Evolutionary conservation across 202 grass and related monocot species (phyloP).

Genomic region (Setaria viridis): DNA sequence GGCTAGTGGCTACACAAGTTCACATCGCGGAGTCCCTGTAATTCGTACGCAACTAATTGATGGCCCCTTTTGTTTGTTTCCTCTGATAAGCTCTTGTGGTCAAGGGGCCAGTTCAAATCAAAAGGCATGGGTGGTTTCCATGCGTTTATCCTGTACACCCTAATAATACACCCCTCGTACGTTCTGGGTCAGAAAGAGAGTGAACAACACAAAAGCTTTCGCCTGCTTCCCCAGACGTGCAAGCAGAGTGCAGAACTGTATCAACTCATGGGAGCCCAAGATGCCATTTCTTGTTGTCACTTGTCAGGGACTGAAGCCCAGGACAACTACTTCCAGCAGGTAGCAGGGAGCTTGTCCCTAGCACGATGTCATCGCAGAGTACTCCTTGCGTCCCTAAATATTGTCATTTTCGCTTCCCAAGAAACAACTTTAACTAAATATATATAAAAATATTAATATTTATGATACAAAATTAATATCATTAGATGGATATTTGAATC

Average conservation of each 20-base stretch:
- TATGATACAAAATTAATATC: too few species aligned
- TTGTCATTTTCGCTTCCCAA: too few species aligned
- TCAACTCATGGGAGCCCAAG: background rate
- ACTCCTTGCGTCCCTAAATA: too few species aligned
- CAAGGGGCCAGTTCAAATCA: slow-evolving; percentile 24
- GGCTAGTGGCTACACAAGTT: background rate
- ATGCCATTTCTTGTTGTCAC: background rate
- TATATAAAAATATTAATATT: too few species aligned
- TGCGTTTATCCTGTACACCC: background rate
- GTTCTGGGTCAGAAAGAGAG: background rate
- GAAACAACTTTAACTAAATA: too few species aligned
- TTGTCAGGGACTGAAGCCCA: background rate
- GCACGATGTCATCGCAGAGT: background rate
- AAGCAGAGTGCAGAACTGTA: background rate
- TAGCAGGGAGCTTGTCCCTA: background rate
- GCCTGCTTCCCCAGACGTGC: background rate
- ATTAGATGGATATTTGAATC: too few species aligned
- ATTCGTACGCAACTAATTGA: slow-evolving; percentile 22
- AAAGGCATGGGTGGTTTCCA: background rate
- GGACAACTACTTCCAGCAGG: background rate
- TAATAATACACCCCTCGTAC: background rate
- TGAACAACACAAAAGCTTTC: background rate
- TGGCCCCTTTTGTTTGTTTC: slow-evolving; percentile 16
- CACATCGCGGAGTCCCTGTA: background rate
- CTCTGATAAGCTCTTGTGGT: slow-evolving; percentile 25